These are phyloP conservation scores for Trichophyton verrucosum DNA, from an alignment of 2,329 filamentous ascomycete genomes.

Conservation along the genomic window DNA sequence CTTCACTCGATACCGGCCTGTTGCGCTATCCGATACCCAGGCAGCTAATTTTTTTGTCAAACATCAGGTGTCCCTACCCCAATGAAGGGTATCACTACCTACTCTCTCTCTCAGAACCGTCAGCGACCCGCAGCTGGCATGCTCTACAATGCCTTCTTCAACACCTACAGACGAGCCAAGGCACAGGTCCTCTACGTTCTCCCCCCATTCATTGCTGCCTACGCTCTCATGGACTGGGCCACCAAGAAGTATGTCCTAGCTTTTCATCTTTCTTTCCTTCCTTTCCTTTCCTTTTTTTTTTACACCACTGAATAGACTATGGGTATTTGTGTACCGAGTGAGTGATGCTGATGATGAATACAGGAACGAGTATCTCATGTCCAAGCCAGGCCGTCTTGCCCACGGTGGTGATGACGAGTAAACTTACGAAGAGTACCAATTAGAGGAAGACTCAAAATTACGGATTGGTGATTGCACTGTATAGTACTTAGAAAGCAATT, in stretches of 20 bases:
- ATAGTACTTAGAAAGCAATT: conserved; percentile 34
- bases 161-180: conserved; percentile 77
- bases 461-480: conserved; percentile 23
- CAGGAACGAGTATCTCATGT: conserved; percentile 41
- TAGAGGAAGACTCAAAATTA: not conserved
- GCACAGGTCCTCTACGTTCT: conserved; percentile 80
- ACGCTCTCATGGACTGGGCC: conserved; percentile 82
- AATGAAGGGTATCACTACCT: conserved; percentile 53
- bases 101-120: conserved; percentile 73
- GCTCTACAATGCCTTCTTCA: conserved; percentile 77
- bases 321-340: no score
- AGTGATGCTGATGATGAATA: not conserved
- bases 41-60: not conserved
- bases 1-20: not conserved
- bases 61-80: conserved; percentile 8
- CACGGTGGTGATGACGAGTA: conserved; percentile 24
- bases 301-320: no score
- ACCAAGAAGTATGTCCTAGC: conserved; percentile 58
- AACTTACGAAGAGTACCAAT: conserved; percentile 5
- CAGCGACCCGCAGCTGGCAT: conserved; percentile 76
- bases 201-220: conserved; percentile 64
- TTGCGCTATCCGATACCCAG: not conserved
- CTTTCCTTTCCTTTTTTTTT: no score
- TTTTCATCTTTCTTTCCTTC: not conserved
- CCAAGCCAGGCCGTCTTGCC: conserved; percentile 34